These are phyloP conservation scores for Gossypium rotundifolium DNA, from an alignment of 345 rosid species.

Conservation along the genomic window DNA sequence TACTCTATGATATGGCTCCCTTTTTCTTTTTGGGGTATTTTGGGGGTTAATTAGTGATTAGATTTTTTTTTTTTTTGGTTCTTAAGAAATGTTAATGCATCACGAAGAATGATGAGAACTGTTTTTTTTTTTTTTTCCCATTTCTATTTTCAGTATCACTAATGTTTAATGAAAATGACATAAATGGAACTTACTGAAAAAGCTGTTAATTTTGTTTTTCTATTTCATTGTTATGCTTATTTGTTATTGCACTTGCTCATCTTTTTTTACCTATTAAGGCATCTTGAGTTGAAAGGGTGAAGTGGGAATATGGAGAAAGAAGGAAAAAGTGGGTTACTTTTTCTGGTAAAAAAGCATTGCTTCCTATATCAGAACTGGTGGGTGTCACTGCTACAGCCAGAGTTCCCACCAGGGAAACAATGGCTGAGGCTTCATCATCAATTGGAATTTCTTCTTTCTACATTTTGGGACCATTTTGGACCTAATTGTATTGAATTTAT, in stretches of 20 bases:
- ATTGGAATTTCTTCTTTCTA: not conserved
- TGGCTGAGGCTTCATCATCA: not conserved
- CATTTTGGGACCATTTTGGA: not conserved
- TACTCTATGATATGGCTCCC: conserved; percentile 14
- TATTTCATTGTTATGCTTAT: not conserved
- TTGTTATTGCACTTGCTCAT: not conserved
- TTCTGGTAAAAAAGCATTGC: not conserved
- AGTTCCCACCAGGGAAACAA: not conserved
- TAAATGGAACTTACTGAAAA: not conserved
- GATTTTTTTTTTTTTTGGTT: not conserved
- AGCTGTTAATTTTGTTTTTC: not conserved
- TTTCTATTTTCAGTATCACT: not conserved
- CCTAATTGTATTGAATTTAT: not conserved
- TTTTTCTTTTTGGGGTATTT: not conserved
- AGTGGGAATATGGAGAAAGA: not conserved
- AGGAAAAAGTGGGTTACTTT: not conserved
- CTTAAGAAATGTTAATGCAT: not conserved
- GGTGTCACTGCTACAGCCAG: not conserved
- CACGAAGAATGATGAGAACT: not conserved
- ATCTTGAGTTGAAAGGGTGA: not conserved
- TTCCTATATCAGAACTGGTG: not conserved
- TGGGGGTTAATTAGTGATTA: not conserved
- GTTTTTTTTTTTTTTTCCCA: not conserved
- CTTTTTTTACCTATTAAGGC: not conserved
- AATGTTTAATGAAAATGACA: not conserved